Evolutionary conservation across 2,329 filamentous ascomycete genomes (phyloP).

Genomic region (Chaetomium sp.): DNA sequence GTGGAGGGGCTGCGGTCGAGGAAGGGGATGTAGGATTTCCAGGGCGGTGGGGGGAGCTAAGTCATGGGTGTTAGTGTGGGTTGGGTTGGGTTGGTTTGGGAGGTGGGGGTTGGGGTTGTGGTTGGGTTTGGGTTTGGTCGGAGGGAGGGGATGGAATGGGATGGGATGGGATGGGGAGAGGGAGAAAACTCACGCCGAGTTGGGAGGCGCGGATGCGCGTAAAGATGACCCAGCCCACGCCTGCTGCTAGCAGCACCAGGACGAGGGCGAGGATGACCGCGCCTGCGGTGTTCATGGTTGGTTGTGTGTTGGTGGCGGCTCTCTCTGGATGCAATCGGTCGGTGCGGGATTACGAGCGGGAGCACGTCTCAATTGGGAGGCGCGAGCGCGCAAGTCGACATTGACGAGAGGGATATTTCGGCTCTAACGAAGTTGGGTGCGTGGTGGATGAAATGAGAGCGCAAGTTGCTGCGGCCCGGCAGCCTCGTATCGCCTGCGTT

Average conservation of each 20-base stretch:
- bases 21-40: slow-evolving; percentile 74
- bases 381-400: slow-evolving; percentile 9
- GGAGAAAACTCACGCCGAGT: slow-evolving; percentile 61
- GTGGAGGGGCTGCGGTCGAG: slow-evolving; percentile 49
- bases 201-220: slow-evolving; percentile 71
- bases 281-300: slow-evolving; percentile 60
- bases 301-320: background rate
- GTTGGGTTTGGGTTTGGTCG: slow-evolving; percentile 26
- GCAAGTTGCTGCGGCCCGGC: background rate
- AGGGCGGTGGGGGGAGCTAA: slow-evolving; percentile 68
- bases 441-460: background rate
- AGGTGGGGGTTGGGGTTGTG: too few relatives aligned
- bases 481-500: slow-evolving; percentile 2
- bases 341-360: background rate
- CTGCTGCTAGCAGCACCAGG: slow-evolving; percentile 59
- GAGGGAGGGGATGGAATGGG: background rate
- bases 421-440: background rate
- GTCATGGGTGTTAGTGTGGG: background rate
- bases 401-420: background rate
- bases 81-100: background rate
- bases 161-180: background rate
- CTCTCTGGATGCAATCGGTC: slow-evolving; percentile 12
- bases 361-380: slow-evolving; percentile 9
- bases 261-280: slow-evolving; percentile 74
- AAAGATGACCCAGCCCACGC: slow-evolving; percentile 68